These are phyloP conservation scores for Fusarium mexicanum DNA, from an alignment of 2,329 filamentous ascomycete genomes.

Conservation along the genomic window DNA sequence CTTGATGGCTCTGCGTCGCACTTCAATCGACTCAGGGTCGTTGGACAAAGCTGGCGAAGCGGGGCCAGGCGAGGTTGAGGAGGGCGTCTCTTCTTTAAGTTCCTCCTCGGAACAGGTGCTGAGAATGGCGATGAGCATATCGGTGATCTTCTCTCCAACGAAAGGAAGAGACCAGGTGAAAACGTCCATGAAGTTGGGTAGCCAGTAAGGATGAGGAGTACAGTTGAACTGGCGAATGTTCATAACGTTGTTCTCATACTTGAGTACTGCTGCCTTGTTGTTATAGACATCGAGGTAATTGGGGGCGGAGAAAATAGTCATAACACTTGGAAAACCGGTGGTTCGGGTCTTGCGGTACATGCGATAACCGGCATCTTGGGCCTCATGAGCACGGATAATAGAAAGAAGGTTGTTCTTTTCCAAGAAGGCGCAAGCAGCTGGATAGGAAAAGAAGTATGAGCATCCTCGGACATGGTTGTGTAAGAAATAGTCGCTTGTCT, in stretches of 20 bases:
- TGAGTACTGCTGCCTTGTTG: slow-evolving; percentile 98
- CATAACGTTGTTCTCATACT: slow-evolving; percentile 99
- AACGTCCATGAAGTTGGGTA: slow-evolving; percentile 99
- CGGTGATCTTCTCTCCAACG: slow-evolving; percentile 98
- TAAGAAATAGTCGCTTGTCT: slow-evolving; percentile 95
- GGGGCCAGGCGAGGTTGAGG: slow-evolving; percentile 74
- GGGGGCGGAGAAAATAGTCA: slow-evolving; percentile 99
- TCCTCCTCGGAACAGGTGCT: slow-evolving; percentile 99
- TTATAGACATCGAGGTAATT: slow-evolving; percentile 99
- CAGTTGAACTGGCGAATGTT: slow-evolving; percentile 99
- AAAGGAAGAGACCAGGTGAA: slow-evolving; percentile 99
- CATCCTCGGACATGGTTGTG: slow-evolving; percentile 99
- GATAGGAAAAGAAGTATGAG: slow-evolving; percentile 99
- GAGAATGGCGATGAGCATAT: slow-evolving; percentile 98
- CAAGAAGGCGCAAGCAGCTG: slow-evolving; percentile 93
- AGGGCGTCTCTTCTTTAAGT: slow-evolving; percentile 84
- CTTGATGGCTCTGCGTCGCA: slow-evolving; percentile 96
- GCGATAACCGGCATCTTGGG: slow-evolving; percentile 96
- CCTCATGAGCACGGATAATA: slow-evolving; percentile 96
- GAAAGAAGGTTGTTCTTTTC: slow-evolving; percentile 99
- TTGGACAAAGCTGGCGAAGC: slow-evolving; percentile 72
- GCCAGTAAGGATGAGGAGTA: slow-evolving; percentile 98
- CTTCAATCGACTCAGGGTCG: slow-evolving; percentile 89
- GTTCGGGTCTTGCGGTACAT: slow-evolving; percentile 99
- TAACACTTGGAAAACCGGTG: slow-evolving; percentile 97